Evolutionary conservation across 192 early-diverging fungal genomes (phyloP).

Genomic region (Podila clonocystis): DNA sequence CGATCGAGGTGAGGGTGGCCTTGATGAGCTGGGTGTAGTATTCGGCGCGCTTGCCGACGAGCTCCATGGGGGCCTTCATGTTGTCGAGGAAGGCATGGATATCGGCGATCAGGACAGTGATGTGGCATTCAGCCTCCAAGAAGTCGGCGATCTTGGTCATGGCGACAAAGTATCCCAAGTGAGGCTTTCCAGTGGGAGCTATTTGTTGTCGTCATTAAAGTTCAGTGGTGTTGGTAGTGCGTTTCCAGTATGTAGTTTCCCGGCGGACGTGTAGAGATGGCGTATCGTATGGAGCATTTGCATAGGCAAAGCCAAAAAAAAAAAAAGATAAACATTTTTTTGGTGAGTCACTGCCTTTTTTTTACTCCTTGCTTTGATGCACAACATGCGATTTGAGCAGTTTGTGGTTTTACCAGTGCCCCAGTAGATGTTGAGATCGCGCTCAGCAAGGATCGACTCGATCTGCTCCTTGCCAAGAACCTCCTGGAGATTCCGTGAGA

Average conservation of each 20-base stretch:
- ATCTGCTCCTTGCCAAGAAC: slow-evolving; percentile 90
- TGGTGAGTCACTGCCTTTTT: not conserved
- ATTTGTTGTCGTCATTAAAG: not conserved
- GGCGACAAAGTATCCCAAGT: slow-evolving; percentile 98
- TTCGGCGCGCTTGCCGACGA: slow-evolving; percentile 84
- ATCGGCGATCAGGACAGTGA: slow-evolving; percentile 92
- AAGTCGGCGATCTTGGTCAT: slow-evolving; percentile 99
- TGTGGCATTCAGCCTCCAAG: slow-evolving; percentile 83
- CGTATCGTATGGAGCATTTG: no score
- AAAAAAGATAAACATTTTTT: no score
- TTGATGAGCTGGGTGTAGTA: slow-evolving; percentile 97
- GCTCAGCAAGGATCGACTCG: slow-evolving; percentile 82
- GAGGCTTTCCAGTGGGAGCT: slow-evolving; percentile 95
- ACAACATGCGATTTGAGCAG: not conserved
- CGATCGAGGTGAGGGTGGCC: slow-evolving; percentile 89
- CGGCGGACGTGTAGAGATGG: no score
- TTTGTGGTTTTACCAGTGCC: slow-evolving; percentile 68
- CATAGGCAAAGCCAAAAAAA: no score
- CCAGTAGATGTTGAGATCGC: slow-evolving; percentile 96
- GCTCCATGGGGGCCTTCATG: slow-evolving; percentile 95
- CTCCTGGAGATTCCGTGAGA: slow-evolving; percentile 95
- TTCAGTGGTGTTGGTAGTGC: not conserved
- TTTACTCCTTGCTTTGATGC: no score
- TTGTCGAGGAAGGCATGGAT: slow-evolving; percentile 99
- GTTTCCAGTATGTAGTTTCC: no score